Evolutionary conservation across 768 basidiomycete species (phyloP).

Genomic region (Amanita muscaria): DNA sequence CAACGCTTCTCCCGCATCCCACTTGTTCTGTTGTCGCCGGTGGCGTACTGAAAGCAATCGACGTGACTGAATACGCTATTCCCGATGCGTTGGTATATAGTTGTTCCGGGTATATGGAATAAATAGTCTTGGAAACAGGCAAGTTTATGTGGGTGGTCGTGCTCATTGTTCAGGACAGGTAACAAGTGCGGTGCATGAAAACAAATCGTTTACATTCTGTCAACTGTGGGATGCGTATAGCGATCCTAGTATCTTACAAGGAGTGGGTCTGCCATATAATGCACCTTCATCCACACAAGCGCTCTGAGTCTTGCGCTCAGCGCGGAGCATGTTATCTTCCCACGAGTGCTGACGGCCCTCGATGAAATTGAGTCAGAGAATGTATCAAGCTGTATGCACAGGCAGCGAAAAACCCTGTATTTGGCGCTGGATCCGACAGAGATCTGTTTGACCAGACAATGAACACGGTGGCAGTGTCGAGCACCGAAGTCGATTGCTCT

Average conservation of each 20-base stretch:
- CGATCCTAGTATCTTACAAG: slow-evolving; percentile 23
- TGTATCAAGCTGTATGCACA: slow-evolving; percentile 40
- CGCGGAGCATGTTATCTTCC: slow-evolving; percentile 12
- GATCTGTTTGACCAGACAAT: slow-evolving; percentile 58
- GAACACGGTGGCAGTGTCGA: slow-evolving; percentile 62
- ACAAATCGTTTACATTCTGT: slow-evolving; percentile 34
- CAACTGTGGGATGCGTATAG: slow-evolving; percentile 49
- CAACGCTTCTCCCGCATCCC: too few species aligned
- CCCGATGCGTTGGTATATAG: slow-evolving; percentile 35
- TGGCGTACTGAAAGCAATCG: slow-evolving; percentile 37
- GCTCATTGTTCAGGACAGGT: background rate
- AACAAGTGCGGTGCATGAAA: background rate
- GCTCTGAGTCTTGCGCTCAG: too few species aligned
- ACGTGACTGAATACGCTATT: slow-evolving; percentile 45
- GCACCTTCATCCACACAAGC: slow-evolving; percentile 23
- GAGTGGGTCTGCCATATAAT: slow-evolving; percentile 28
- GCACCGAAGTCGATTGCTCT: slow-evolving; percentile 44
- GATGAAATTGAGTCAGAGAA: slow-evolving; percentile 43
- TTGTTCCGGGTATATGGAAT: slow-evolving; percentile 52
- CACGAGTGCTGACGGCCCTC: slow-evolving; percentile 34
- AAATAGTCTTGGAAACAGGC: slow-evolving; percentile 36
- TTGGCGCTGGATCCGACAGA: slow-evolving; percentile 61
- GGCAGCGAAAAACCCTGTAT: slow-evolving; percentile 47
- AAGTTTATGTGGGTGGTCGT: too few species aligned
- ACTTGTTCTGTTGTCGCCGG: too few species aligned